A percentile compares a stretch with the other conserved stretches of the same genome.
Evolutionary conservation across 495 filamentous ascomycete genomes (phyloP).

Genomic region (Daldinia decipiens): DNA sequence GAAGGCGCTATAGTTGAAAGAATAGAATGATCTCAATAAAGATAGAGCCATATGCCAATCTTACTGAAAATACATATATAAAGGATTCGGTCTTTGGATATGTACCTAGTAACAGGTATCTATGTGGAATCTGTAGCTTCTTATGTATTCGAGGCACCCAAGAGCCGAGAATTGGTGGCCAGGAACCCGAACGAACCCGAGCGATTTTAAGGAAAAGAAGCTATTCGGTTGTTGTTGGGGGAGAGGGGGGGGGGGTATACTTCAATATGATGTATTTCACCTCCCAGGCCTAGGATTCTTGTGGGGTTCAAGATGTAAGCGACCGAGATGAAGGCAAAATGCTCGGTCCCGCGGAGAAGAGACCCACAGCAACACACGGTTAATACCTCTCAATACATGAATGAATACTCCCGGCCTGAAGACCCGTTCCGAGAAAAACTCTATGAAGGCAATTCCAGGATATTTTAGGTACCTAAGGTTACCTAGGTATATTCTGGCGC

Average conservation of each 20-base stretch:
- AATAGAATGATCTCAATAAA: no score
- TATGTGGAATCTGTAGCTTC: not conserved
- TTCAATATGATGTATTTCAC: conserved; percentile 18
- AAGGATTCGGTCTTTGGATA: not conserved
- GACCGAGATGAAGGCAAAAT: not conserved
- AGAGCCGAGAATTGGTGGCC: not conserved
- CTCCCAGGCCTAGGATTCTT: not conserved
- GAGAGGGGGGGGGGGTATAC: no score
- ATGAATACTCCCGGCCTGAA: conserved; percentile 1
- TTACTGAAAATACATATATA: not conserved
- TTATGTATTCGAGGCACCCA: not conserved
- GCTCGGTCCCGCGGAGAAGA: conserved; percentile 1
- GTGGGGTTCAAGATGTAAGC: conserved; percentile 16
- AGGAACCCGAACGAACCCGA: not conserved
- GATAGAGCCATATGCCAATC: no score
- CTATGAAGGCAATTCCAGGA: not conserved
- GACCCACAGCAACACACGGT: not conserved
- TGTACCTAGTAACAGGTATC: no score
- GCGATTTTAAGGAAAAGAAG: not conserved
- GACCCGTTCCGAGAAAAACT: conserved; percentile 3
- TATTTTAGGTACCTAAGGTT: not conserved
- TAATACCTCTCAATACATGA: not conserved
- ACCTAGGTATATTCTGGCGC: not conserved
- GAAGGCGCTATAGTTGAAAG: no score
- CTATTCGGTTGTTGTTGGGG: not conserved